Percentiles rank a stretch among this genome's conserved stretches.
These are phyloP conservation scores for Sinapis alba DNA, from an alignment of 441 rosid species.

Conservation along the genomic window DNA sequence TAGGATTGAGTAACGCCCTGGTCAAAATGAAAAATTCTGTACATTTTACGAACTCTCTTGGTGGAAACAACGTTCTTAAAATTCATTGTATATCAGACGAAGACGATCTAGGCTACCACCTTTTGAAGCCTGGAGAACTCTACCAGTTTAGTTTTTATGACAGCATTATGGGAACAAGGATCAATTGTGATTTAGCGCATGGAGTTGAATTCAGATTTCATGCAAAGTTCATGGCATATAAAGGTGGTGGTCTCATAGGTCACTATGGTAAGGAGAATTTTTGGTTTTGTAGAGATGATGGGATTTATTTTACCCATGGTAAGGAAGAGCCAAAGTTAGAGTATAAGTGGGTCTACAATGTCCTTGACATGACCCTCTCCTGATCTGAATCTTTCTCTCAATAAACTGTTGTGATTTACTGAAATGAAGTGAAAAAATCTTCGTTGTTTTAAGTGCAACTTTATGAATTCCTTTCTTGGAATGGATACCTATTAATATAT, in stretches of 20 bases:
- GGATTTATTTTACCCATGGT: slow-evolving; percentile 17
- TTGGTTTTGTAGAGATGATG: slow-evolving; percentile 20
- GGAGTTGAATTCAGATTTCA: not conserved
- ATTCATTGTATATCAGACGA: not conserved
- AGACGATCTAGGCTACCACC: not conserved
- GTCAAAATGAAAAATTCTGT: not conserved
- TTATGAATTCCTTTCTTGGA: not conserved
- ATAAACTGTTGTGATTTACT: not conserved
- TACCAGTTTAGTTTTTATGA: slow-evolving; percentile 16
- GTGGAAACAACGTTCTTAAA: not conserved
- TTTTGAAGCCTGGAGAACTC: not conserved
- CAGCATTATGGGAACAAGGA: not conserved
- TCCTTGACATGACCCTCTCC: not conserved
- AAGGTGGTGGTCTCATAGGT: not conserved
- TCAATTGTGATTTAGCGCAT: not conserved
- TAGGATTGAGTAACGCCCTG: not conserved
- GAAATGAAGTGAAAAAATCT: not conserved
- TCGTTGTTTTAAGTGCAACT: not conserved
- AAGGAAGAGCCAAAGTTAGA: not conserved
- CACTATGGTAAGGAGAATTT: not conserved
- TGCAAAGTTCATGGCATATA: not conserved
- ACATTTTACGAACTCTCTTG: not conserved
- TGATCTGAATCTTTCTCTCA: not conserved
- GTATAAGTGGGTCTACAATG: not conserved
- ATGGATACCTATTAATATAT: not conserved